Percentiles rank a stretch among this genome's conserved stretches.
Evolutionary conservation across 2,329 filamentous ascomycete genomes (phyloP).

Genomic region (Fusarium anguioides): DNA sequence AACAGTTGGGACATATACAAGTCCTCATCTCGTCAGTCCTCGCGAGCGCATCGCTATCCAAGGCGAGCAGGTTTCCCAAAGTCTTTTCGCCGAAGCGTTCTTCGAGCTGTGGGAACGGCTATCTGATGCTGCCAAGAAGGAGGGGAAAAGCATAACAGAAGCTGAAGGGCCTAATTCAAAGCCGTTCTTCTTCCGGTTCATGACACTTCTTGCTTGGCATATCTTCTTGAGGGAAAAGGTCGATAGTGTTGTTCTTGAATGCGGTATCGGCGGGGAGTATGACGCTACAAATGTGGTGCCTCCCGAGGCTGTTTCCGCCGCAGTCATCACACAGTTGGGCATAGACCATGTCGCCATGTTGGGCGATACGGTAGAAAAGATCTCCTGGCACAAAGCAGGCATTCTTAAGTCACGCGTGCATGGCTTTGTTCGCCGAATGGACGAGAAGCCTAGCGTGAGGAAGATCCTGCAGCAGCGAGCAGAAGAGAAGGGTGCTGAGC

Average conservation of each 20-base stretch:
- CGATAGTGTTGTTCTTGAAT: slow-evolving; percentile 85
- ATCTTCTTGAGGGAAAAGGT: slow-evolving; percentile 82
- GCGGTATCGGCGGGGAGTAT: slow-evolving; percentile 92
- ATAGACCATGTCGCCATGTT: slow-evolving; percentile 88
- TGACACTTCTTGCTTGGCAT: slow-evolving; percentile 90
- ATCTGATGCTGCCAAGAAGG: slow-evolving; percentile 52
- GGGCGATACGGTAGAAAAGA: slow-evolving; percentile 80
- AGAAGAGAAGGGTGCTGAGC: slow-evolving; percentile 61
- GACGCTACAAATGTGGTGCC: slow-evolving; percentile 90
- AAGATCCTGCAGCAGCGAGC: slow-evolving; percentile 70
- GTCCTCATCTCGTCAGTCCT: slow-evolving; percentile 84
- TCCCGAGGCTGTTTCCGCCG: slow-evolving; percentile 70
- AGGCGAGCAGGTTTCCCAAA: slow-evolving; percentile 74
- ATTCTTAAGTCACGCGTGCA: slow-evolving; percentile 76
- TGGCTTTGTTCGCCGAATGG: slow-evolving; percentile 50
- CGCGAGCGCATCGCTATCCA: slow-evolving; percentile 87
- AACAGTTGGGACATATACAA: slow-evolving; percentile 81
- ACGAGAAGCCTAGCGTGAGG: slow-evolving; percentile 52
- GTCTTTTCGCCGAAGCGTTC: slow-evolving; percentile 79
- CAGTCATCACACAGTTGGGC: slow-evolving; percentile 82
- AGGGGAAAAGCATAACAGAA: slow-evolving; percentile 53
- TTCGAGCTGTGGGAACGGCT: slow-evolving; percentile 83
- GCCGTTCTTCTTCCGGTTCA: slow-evolving; percentile 91
- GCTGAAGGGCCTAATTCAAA: slow-evolving; percentile 71
- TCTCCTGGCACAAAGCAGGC: slow-evolving; percentile 91